A percentile compares a stretch with the other conserved stretches of the same genome.
Evolutionary conservation across 176 grass and related monocot genomes (phyloP).

Genomic region (Alloteropsis semialata): DNA sequence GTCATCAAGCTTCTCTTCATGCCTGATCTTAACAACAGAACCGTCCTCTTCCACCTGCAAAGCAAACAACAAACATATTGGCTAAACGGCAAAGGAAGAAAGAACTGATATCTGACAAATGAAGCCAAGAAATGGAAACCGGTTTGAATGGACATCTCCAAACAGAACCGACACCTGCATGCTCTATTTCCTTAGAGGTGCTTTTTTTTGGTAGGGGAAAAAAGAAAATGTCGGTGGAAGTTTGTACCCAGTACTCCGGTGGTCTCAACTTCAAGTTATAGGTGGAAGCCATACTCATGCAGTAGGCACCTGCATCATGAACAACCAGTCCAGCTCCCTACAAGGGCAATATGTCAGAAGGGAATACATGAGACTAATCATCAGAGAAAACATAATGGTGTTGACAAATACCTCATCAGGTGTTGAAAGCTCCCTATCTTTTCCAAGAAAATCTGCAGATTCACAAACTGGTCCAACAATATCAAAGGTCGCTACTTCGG

Average conservation of each 20-base stretch:
- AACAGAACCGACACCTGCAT: not conserved
- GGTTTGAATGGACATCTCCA: not conserved
- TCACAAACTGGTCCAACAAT: slow-evolving; percentile 99
- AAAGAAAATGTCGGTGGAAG: not conserved
- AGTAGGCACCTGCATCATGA: slow-evolving; percentile 94
- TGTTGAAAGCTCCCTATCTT: slow-evolving; percentile 79
- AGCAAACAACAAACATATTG: not conserved
- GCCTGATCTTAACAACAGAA: slow-evolving; percentile 74
- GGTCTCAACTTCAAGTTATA: slow-evolving; percentile 96
- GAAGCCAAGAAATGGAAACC: not conserved
- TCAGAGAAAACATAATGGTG: not conserved
- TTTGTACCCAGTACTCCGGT: slow-evolving; percentile 85
- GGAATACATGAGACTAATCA: not conserved
- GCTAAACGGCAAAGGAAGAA: not conserved
- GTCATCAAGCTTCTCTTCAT: slow-evolving; percentile 79
- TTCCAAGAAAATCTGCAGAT: slow-evolving; percentile 94
- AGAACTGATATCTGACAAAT: not conserved
- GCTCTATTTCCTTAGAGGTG: not conserved
- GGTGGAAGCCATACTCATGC: slow-evolving; percentile 99
- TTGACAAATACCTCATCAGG: slow-evolving; percentile 60
- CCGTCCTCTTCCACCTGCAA: slow-evolving; percentile 61
- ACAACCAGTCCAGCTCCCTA: slow-evolving; percentile 92
- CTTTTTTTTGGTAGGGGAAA: not conserved
- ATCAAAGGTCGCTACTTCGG: slow-evolving; percentile 68
- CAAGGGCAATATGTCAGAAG: slow-evolving; percentile 10